Evolutionary conservation across 2,329 filamentous ascomycete genomes (phyloP), one percentile per base, ranked within the genome.

Genomic region (Parascedosporium putredinis): DNA sequence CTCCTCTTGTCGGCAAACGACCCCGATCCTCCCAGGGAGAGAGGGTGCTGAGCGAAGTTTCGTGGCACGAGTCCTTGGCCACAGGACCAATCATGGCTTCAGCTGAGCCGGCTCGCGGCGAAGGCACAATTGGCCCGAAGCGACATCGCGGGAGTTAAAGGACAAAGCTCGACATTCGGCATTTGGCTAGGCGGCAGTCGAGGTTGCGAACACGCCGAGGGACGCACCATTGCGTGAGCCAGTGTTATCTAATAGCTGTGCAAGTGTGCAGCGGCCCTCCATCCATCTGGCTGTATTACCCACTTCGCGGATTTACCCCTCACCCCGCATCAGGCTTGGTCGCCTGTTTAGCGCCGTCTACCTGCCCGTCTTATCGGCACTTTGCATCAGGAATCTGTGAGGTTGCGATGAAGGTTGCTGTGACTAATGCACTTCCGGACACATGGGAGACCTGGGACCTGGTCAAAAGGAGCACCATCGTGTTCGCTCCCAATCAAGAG

Each of bases 81-180:
- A 25, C 20, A n/a, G 6, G 23, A 14, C 42, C 42, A 45, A 45
- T 45, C 42, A 45, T 7, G 20, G 23, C 5, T 9, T 8, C 23
- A 45, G n/a, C 12, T 20, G 38, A 10, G 18, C 38, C 38, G 38
- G 38, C 38, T 42, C 38, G 38, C 20, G 9, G 38, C 18, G 20
- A 16, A 7, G 7, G 27, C 6, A 12, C 27, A 31, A 31, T 31
- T 6, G 7, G 27, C 12, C 27, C 27, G 7, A 12, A 31, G 12
- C 27, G 6, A 31, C 6, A 20, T 42, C 38, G 38, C 16, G 38
- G 38, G 38, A n/a, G n/a, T n/a, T n/a, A n/a, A 20, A 20, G 38
- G 38, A 20, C 16, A 20, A 29, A 31, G 16, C 29, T 46, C 44
- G 44, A 46, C 14, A 46, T 46, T 46, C 44, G 44, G 44, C 44